Percentiles rank a stretch among this genome's conserved stretches.
Evolutionary conservation across 225 moss, liverwort and hornwort species (phyloP).

Genomic region (Marchantia polymorpha): DNA sequence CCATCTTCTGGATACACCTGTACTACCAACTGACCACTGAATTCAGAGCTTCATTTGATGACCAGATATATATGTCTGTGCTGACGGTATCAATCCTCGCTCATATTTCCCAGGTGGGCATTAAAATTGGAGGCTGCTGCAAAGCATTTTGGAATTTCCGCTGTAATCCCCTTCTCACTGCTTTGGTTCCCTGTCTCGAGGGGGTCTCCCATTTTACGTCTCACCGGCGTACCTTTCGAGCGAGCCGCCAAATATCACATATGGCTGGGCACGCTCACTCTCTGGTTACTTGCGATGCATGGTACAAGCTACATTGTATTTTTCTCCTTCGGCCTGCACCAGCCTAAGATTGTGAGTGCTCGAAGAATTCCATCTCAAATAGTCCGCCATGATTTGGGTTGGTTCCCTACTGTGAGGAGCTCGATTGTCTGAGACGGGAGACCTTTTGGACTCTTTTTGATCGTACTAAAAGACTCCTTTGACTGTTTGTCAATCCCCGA

Average conservation of each 20-base stretch:
- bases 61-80: neutral
- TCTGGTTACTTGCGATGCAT: conserved; percentile 18
- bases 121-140: neutral
- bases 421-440: no score
- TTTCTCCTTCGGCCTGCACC: neutral
- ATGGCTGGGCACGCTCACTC: conserved; percentile 46
- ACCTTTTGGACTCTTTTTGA: no score
- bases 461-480: no score
- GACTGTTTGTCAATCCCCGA: no score
- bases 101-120: neutral
- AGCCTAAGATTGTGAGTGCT: neutral
- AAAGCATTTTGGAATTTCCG: neutral
- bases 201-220: conserved; percentile 53
- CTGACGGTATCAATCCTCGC: neutral
- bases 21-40: neutral
- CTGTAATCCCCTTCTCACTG: conserved; percentile 41
- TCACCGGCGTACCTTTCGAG: conserved; percentile 57
- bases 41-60: neutral
- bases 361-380: no score
- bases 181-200: conserved; percentile 56
- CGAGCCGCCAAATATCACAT: conserved; percentile 64
- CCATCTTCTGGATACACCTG: neutral
- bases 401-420: no score
- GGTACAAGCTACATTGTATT: neutral
- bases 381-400: no score